Conservation (phyloP, 2,329 filamentous ascomycete species). For the Monosporascus sp. region DNA sequence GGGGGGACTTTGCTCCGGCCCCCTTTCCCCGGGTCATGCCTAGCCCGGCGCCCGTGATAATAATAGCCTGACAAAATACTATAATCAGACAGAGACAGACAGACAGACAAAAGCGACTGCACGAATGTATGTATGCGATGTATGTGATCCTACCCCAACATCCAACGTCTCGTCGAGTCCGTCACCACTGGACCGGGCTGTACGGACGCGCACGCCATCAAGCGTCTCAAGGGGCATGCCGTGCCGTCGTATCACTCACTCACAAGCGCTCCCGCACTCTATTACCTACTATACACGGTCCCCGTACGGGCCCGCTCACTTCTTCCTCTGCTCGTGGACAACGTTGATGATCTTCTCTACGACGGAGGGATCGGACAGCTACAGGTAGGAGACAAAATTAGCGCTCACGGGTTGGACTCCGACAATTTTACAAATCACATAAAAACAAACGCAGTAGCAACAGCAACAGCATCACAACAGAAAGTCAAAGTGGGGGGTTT, state of each 20-base stretch:
- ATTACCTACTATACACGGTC: not conserved
- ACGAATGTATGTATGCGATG: too few species aligned
- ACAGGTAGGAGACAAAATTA: slow-evolving; percentile 1
- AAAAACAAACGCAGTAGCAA: not conserved
- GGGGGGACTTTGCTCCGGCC: too few species aligned
- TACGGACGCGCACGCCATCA: too few species aligned
- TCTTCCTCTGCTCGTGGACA: slow-evolving; percentile 61
- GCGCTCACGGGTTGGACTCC: too few species aligned
- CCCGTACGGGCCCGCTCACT: slow-evolving; percentile 29
- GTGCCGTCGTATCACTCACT: slow-evolving; percentile 12
- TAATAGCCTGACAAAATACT: too few species aligned
- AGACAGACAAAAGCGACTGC: not conserved
- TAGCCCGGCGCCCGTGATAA: too few species aligned
- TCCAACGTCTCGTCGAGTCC: too few species aligned
- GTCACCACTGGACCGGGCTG: too few species aligned
- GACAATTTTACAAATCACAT: too few species aligned
- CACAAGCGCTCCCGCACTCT: slow-evolving; percentile 2
- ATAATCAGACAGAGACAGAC: not conserved
- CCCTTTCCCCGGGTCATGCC: too few species aligned
- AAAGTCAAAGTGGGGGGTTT: not conserved
- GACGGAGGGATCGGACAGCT: slow-evolving; percentile 85
- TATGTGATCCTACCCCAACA: too few species aligned
- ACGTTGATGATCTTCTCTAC: slow-evolving; percentile 84
- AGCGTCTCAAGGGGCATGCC: too few species aligned
- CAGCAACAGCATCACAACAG: not conserved